Evolutionary conservation across 371 early-diverging fungal species (phyloP), one percentile per base, ranked within the genome.

Genomic region (Mortierella sp.): DNA sequence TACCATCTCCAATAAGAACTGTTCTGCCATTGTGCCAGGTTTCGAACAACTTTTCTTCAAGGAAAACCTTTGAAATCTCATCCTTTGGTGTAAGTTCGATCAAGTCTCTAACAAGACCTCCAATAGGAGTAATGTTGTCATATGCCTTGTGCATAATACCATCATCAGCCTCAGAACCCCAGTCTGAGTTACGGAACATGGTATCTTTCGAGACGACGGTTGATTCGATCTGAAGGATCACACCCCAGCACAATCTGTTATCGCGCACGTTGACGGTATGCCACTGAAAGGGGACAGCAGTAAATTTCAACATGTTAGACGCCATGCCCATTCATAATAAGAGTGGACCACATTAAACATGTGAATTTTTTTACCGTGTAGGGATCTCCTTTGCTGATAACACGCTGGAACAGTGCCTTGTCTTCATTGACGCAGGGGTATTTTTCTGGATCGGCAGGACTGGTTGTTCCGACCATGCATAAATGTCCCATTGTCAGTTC

Each of bases 391-490:
- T 57, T n/a, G n/a, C 8, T 22, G 47, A 65, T 57, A 43, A 57
- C 35, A 2, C 66, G 56, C 28, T 65, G 15, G 35, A 55, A 65
- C 7, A 43, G 34, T 32, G 57, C 10, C 19, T 31, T 42, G 7
- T 53, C 28, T 10, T 55, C 56, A 26, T 64, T 34, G n/a, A 64
- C 28, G 26, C 19, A 58, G 29, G 63, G 67, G 23, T 43, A 68
- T 29, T n/a, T 40, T 29, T 43, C 64, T 5, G 67, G 53, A n/a
- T 68, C 56, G 7, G 68, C 35, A 8, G 75, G 56, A 2, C 28
- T 37, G 9, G 75, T 68, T n/a, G 54, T 64, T 12, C 75, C 75
- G 12, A 75, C 55, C 45, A 75, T 60, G 43, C 75, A 64, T 37
- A 66, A 40, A 31, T 66, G 56, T 35, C 73, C 61, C 28, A 58